These are phyloP conservation scores for Sphaerobolus stellatus DNA, from an alignment of 1,284 basidiomycete genomes.

Conservation along the genomic window DNA sequence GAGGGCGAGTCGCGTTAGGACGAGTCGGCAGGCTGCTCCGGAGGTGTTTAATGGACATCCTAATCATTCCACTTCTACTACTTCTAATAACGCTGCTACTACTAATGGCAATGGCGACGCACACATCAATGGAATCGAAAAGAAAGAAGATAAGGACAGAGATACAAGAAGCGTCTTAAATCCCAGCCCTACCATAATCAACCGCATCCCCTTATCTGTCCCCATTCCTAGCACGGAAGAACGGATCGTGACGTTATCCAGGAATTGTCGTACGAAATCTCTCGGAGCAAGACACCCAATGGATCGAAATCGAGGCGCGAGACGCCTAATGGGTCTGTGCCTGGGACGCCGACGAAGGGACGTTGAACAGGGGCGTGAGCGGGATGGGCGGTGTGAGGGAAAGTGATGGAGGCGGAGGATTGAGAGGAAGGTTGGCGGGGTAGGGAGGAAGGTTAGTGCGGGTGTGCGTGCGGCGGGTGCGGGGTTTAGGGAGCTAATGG, in stretches of 20 bases:
- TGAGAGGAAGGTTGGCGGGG: background rate
- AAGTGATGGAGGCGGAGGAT: background rate
- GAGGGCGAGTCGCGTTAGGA: background rate
- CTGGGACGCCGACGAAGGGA: background rate
- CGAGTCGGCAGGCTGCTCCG: background rate
- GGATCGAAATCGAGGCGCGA: background rate
- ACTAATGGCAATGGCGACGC: background rate
- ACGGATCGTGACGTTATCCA: too few relatives aligned
- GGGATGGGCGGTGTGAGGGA: background rate
- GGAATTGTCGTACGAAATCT: conserved; percentile 18
- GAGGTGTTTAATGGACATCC: background rate
- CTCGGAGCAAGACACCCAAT: background rate
- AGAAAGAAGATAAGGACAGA: background rate
- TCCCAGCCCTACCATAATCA: background rate
- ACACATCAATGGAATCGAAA: background rate
- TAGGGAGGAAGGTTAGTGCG: background rate
- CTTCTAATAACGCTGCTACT: background rate
- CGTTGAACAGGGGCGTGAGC: background rate
- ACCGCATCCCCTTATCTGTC: conserved; percentile 17
- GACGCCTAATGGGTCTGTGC: background rate
- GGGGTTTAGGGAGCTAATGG: too few relatives aligned
- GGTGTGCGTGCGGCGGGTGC: background rate
- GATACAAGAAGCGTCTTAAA: background rate
- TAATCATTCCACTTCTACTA: too few relatives aligned
- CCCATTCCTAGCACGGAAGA: too few relatives aligned